phyloP scores from a whole-genome alignment of 148 eudicot species.

The Fagopyrum homotropicum region DNA sequence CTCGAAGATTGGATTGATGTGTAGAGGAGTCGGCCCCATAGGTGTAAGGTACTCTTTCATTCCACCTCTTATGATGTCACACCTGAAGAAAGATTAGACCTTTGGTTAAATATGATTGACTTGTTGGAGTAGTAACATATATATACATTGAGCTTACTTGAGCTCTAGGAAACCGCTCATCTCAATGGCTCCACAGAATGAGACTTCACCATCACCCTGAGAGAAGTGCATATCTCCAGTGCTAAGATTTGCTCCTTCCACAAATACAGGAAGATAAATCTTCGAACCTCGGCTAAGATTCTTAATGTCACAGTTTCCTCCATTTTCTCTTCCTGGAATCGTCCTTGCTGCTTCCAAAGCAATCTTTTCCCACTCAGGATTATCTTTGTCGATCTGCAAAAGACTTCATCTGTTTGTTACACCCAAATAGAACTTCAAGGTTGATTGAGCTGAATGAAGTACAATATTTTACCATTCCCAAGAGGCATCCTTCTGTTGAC shows the following conservation, averaged over 20 bases:
- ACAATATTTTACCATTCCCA: slow-evolving; percentile 56
- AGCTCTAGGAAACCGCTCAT: slow-evolving; percentile 98
- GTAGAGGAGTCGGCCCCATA: slow-evolving; percentile 92
- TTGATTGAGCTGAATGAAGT: background rate
- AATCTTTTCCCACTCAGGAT: slow-evolving; percentile 70
- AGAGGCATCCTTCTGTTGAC: slow-evolving; percentile 68
- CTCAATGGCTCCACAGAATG: slow-evolving; percentile 96
- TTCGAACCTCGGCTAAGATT: slow-evolving; percentile 91
- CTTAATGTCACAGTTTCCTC: slow-evolving; percentile 96
- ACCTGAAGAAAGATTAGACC: slow-evolving; percentile 34
- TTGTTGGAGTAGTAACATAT: background rate
- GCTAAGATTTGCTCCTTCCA: slow-evolving; percentile 91
- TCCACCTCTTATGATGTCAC: slow-evolving; percentile 85
- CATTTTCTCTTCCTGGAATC: slow-evolving; percentile 94
- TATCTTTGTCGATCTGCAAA: slow-evolving; percentile 56
- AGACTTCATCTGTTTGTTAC: background rate
- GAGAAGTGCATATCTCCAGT: slow-evolving; percentile 99
- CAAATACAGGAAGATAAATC: slow-evolving; percentile 90
- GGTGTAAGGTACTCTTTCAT: slow-evolving; percentile 97
- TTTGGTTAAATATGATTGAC: background rate
- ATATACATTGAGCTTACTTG: slow-evolving; percentile 36
- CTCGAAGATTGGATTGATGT: slow-evolving; percentile 92
- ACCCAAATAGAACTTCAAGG: background rate
- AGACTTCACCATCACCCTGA: slow-evolving; percentile 91
- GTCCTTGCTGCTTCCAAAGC: slow-evolving; percentile 86